Conservation (phyloP, 768 basidiomycete genomes). For the Serendipita indica region DNA sequence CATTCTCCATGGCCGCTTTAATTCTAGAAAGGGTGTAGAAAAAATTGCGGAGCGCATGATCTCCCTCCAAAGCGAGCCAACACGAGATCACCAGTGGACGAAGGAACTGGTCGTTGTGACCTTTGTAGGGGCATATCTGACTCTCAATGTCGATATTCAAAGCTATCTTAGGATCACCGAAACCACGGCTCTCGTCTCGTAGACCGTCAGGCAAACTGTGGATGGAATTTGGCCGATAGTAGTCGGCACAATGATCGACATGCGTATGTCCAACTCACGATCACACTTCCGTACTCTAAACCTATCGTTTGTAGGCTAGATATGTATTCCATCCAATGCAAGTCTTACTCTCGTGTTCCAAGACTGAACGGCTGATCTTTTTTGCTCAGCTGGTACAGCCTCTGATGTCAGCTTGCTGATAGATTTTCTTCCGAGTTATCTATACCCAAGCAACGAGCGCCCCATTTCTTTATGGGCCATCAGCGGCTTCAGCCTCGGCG, state of each 20-base stretch:
- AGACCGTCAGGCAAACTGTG: slow-evolving; percentile 25
- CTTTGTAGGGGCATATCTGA: slow-evolving; percentile 24
- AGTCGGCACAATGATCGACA: slow-evolving; percentile 29
- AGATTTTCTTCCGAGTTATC: slow-evolving; percentile 57
- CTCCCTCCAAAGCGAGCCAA: slow-evolving; percentile 17
- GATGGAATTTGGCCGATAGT: slow-evolving; percentile 23
- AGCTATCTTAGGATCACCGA: slow-evolving; percentile 33
- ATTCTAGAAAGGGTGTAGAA: slow-evolving; percentile 22
- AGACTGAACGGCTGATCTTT: not conserved
- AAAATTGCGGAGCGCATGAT: slow-evolving; percentile 24
- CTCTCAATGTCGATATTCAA: not conserved
- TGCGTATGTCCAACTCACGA: slow-evolving; percentile 23
- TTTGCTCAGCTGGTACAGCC: slow-evolving; percentile 40
- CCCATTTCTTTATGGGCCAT: slow-evolving; percentile 52
- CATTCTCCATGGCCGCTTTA: slow-evolving; percentile 34
- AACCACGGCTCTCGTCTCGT: slow-evolving; percentile 36
- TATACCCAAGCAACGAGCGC: slow-evolving; percentile 55
- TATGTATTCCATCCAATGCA: slow-evolving; percentile 36
- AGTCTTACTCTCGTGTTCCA: slow-evolving; percentile 13
- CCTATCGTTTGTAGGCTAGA: slow-evolving; percentile 24
- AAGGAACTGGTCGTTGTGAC: slow-evolving; percentile 35
- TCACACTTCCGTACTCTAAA: not conserved
- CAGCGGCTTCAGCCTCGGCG: slow-evolving; percentile 67
- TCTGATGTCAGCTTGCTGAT: slow-evolving; percentile 68
- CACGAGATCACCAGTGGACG: slow-evolving; percentile 13